A percentile compares a stretch with the other conserved stretches of the same genome.
phyloP scores from a whole-genome alignment of 192 early-diverging fungal species.

The Coemansia nantahalensis region DNA sequence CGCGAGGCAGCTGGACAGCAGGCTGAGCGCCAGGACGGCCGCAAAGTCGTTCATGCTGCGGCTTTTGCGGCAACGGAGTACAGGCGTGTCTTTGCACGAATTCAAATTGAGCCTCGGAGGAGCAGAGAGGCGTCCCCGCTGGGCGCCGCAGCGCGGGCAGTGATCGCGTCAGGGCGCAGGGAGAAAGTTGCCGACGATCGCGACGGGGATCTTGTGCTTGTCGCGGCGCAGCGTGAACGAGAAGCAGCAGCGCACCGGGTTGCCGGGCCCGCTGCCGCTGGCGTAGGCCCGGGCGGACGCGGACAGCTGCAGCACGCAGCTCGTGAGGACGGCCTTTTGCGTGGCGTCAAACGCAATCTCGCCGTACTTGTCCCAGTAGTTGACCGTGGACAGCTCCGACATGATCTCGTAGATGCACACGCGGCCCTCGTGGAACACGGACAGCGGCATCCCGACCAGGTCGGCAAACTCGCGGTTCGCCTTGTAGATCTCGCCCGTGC shows the following conservation, averaged over 20 bases:
- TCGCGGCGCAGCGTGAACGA: constrained; percentile 95
- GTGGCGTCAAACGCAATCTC: constrained; percentile 96
- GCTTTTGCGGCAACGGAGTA: no score
- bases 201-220: constrained; percentile 86
- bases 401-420: constrained; percentile 73
- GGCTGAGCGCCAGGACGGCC: constrained; percentile 28
- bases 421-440: constrained; percentile 72
- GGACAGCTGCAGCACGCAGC: constrained; percentile 69
- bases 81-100: no score
- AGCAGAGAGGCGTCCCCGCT: no score
- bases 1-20: constrained; percentile 29
- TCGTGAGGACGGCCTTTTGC: constrained; percentile 95
- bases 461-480: constrained; percentile 93
- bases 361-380: constrained; percentile 99
- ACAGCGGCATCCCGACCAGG: constrained; percentile 79
- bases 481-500: constrained; percentile 96
- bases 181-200: constrained; percentile 71
- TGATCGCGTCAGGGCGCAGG: no score
- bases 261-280: constrained; percentile 22
- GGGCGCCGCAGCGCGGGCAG: no score
- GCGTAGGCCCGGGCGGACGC: constrained; percentile 39
- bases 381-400: constrained; percentile 90
- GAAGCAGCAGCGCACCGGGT: constrained; percentile 78
- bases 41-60: constrained; percentile 33
- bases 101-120: no score